Evolutionary conservation across 352 stramenopile genomes (phyloP).

Genomic region (Phytophthora fragariae): DNA sequence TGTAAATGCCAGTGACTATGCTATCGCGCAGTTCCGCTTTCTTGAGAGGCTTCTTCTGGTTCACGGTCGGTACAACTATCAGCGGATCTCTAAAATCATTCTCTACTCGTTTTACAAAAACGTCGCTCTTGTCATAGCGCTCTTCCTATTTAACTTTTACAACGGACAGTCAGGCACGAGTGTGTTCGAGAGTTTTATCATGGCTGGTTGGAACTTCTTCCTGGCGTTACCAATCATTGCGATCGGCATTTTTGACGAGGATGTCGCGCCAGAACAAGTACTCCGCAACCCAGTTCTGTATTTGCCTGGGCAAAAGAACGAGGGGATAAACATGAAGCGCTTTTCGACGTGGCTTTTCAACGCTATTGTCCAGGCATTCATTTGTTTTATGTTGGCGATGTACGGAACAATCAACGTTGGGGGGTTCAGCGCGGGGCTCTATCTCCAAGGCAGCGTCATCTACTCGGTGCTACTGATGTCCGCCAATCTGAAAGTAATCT

Average conservation of each 20-base stretch:
- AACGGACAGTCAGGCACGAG: conserved; percentile 86
- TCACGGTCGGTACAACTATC: conserved; percentile 98
- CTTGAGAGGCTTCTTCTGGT: conserved; percentile 95
- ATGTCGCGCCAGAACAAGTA: conserved; percentile 71
- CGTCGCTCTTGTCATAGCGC: conserved; percentile 66
- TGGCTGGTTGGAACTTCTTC: conserved; percentile 86
- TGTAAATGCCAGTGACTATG: conserved; percentile 93
- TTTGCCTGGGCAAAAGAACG: conserved; percentile 64
- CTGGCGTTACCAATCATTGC: conserved; percentile 90
- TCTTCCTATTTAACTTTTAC: conserved; percentile 87
- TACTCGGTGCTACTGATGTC: conserved; percentile 82
- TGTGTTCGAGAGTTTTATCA: conserved; percentile 87
- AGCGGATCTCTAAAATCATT: conserved; percentile 94
- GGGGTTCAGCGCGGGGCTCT: conserved; percentile 50
- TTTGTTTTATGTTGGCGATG: conserved; percentile 70
- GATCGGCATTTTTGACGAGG: conserved; percentile 85
- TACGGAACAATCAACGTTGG: conserved; percentile 49
- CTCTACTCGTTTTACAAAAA: conserved; percentile 91
- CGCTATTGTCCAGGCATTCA: conserved; percentile 67
- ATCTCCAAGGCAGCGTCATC: conserved; percentile 72
- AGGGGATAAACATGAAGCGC: conserved; percentile 67
- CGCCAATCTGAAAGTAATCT: conserved; percentile 76
- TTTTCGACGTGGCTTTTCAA: conserved; percentile 75
- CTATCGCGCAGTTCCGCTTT: conserved; percentile 94
- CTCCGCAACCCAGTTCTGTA: conserved; percentile 70